A percentile compares a stretch with the other conserved stretches of the same genome.
Evolutionary conservation across 1,284 basidiomycete species (phyloP).

Genomic region (Cutaneotrichosporon sp.): DNA sequence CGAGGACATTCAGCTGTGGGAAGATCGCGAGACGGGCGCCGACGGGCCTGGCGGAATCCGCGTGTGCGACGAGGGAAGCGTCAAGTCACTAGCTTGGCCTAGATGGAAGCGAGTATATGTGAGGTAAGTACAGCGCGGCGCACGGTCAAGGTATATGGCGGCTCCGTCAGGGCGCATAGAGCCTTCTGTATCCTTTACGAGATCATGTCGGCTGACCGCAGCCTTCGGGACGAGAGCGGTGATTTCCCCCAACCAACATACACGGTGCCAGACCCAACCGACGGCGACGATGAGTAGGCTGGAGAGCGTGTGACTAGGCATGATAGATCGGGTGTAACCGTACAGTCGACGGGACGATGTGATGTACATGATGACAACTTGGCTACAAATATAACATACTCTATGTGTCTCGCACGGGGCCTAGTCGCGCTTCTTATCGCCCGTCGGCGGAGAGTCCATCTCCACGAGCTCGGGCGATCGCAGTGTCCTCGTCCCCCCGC

Average conservation of each 20-base stretch:
- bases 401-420: constrained; percentile 1
- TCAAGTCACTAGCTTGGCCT: constrained; percentile 28
- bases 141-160: too few species aligned
- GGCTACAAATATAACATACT: constrained; percentile 4
- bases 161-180: too few species aligned
- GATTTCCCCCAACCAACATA: constrained; percentile 29
- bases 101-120: constrained; percentile 41
- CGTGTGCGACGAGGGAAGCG: constrained; percentile 12
- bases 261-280: constrained; percentile 15
- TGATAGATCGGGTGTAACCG: neutral
- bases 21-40: constrained; percentile 22
- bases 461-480: constrained; percentile 8
- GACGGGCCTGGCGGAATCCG: constrained; percentile 24
- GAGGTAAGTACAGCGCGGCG: constrained; percentile 38
- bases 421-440: constrained; percentile 18
- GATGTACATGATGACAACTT: constrained; percentile 5
- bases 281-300: constrained; percentile 19
- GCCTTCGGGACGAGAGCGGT: constrained; percentile 31
- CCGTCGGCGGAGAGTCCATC: constrained; percentile 6
- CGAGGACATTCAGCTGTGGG: constrained; percentile 34
- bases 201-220: constrained; percentile 9
- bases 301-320: too few species aligned
- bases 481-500: neutral
- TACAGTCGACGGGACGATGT: neutral
- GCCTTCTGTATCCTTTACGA: neutral